phyloP scores from a whole-genome alignment of 108 stramenopile genomes.

The Skeletonema potamos region DNA sequence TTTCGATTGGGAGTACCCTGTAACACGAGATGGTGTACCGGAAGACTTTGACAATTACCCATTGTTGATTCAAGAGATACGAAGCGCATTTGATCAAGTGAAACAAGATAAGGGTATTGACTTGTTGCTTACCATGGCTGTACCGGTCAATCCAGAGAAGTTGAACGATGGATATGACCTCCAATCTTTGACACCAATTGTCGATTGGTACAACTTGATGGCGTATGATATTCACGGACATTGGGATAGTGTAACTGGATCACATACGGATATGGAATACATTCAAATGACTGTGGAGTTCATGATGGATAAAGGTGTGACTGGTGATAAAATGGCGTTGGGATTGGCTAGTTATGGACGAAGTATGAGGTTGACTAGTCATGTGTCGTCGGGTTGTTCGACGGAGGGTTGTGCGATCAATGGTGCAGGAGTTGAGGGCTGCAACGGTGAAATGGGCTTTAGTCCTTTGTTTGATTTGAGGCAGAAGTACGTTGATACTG shows the following conservation, averaged over 20 bases:
- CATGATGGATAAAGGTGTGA: conserved; percentile 13
- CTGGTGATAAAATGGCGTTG: conserved; percentile 20
- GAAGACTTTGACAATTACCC: conserved; percentile 39
- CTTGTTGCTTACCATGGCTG: conserved; percentile 29
- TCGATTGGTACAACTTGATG: conserved; percentile 49
- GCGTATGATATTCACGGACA: conserved; percentile 32
- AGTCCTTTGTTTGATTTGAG: conserved; percentile 33
- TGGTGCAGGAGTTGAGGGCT: conserved; percentile 24
- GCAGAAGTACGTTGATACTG: conserved; percentile 24
- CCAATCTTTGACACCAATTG: background rate
- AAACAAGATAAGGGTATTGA: background rate
- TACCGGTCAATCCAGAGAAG: conserved; percentile 20
- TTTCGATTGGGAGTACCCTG: conserved; percentile 48
- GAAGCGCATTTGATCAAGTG: background rate
- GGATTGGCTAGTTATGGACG: conserved; percentile 45
- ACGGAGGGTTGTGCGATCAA: conserved; percentile 36
- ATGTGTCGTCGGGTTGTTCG: background rate
- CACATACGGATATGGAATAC: conserved; percentile 36
- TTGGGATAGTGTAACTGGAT: conserved; percentile 25
- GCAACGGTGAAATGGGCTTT: conserved; percentile 33
- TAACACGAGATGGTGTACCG: conserved; percentile 22
- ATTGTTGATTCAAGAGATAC: conserved; percentile 5
- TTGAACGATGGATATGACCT: conserved; percentile 25
- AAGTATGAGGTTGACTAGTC: conserved; percentile 15
- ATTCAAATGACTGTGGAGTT: conserved; percentile 23